Evolutionary conservation across 129 eudicot species (phyloP).

Genomic region (Flaveria linearis): DNA sequence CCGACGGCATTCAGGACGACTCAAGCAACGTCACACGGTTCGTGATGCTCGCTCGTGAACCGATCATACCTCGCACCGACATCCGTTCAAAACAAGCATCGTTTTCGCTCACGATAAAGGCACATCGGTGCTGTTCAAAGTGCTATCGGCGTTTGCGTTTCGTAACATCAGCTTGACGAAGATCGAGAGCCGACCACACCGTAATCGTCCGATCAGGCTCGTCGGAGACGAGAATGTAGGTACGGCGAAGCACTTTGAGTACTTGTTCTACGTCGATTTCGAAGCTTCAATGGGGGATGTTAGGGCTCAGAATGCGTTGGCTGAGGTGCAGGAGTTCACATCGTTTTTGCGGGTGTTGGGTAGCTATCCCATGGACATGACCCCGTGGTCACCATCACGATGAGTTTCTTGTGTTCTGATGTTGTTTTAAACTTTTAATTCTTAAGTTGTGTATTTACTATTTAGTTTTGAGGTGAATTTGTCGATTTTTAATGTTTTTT

Average conservation of each 20-base stretch:
- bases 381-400: constrained; percentile 77
- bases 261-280: constrained; percentile 87
- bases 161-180: constrained; percentile 81
- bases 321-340: constrained; percentile 93
- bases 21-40: constrained; percentile 87
- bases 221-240: constrained; percentile 91
- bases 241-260: constrained; percentile 92
- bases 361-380: constrained; percentile 96
- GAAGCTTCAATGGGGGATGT: constrained; percentile 97
- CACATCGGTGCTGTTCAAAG: constrained; percentile 80
- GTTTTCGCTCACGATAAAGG: constrained; percentile 90
- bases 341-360: constrained; percentile 91
- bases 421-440: background rate
- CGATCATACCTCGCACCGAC: constrained; percentile 83
- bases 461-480: constrained; percentile 12
- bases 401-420: constrained; percentile 26
- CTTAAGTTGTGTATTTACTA: background rate
- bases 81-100: constrained; percentile 91
- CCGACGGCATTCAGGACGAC: constrained; percentile 95
- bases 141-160: constrained; percentile 86
- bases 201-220: constrained; percentile 69
- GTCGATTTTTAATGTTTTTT: background rate
- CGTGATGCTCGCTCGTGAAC: constrained; percentile 91
- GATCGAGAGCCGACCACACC: constrained; percentile 93
- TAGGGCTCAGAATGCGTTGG: constrained; percentile 91